These are phyloP conservation scores for Mycocentrospora acerina DNA, from an alignment of 2,329 filamentous ascomycete genomes.

Conservation along the genomic window DNA sequence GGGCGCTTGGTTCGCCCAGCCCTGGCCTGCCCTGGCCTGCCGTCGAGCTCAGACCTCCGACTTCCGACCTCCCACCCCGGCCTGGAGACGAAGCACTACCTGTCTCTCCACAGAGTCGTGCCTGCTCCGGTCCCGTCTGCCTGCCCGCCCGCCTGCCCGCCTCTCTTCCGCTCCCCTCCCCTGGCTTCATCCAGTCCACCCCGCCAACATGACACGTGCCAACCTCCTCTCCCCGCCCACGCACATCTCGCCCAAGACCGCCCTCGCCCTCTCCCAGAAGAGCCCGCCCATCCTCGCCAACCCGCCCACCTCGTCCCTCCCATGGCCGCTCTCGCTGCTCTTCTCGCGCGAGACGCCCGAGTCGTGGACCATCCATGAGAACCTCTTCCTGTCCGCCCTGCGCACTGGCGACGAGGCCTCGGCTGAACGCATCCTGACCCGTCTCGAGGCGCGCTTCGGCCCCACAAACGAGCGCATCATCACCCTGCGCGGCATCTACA, in stretches of 20 bases:
- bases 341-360: constrained; percentile 68
- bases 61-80: no score
- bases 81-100: no score
- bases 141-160: no score
- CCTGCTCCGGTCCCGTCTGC: no score
- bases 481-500: constrained; percentile 77
- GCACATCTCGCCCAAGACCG: constrained; percentile 39
- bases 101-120: no score
- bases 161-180: no score
- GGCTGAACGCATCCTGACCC: constrained; percentile 73
- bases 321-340: constrained; percentile 55
- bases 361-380: constrained; percentile 83
- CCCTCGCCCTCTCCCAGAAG: constrained; percentile 52
- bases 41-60: no score
- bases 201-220: constrained; percentile 28
- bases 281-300: constrained; percentile 43
- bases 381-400: constrained; percentile 80
- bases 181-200: neutral
- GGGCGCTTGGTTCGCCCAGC: constrained; percentile 7
- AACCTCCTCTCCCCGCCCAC: constrained; percentile 46
- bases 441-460: constrained; percentile 79
- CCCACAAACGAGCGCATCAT: constrained; percentile 81
- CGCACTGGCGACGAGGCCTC: constrained; percentile 79
- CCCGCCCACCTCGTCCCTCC: constrained; percentile 45
- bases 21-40: no score